Base-by-base conservation (phyloP, 2,329 filamentous ascomycete genomes). In the Calonectria pseudoturangicola region DNA sequence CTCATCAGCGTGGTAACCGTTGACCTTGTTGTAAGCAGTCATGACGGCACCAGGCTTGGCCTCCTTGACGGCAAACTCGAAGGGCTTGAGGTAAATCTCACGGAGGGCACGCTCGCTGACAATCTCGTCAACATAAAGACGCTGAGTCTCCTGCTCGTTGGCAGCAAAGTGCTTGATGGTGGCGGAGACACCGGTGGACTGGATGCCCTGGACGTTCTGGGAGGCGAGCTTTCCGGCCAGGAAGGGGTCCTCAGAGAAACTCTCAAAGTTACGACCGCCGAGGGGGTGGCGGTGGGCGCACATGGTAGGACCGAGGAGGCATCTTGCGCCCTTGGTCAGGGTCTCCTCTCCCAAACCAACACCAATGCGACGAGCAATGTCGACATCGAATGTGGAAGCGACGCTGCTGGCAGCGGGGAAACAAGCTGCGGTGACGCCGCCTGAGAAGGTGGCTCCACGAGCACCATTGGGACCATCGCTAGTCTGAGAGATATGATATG, bases 61-160 rank as follows among this genome's bases (percentile, higher is more conserved):
- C 63, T 85, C 81, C 71, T 80, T 81, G 6, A 83, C 81, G 15
- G 64, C 73, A 64, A 86, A 80, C 68, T 86, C 83, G 68, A 86
- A 86, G 4, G 84, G 82, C 58, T 82, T 74, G 8, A 84, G 74
- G 58, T 77, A 75, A 36, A 81, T 67, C 64, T 74, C 76, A 16
- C 75, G 58, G 12, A 76, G 41, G 9, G 74, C 66, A 10, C 73
- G 58, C 51, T 76, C 74, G 16, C 36, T 30, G 36, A 76, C 60
- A 9, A 39, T 58, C 62, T 70, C 68, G 33, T 76, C 51, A 12
- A 76, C 70, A 21, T 56, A 66, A 12, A 71, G 65, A 2, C 74
- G 60, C 18, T 68, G 50, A 0, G 74, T 76, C 39, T 76, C 74
- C 60, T 78, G 76, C 58, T 86, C 84, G 76, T 86, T 85, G 64